phyloP scores from a whole-genome alignment of 1,139 yeast genomes.

The Yamadazyma kanchanaburiensis region DNA sequence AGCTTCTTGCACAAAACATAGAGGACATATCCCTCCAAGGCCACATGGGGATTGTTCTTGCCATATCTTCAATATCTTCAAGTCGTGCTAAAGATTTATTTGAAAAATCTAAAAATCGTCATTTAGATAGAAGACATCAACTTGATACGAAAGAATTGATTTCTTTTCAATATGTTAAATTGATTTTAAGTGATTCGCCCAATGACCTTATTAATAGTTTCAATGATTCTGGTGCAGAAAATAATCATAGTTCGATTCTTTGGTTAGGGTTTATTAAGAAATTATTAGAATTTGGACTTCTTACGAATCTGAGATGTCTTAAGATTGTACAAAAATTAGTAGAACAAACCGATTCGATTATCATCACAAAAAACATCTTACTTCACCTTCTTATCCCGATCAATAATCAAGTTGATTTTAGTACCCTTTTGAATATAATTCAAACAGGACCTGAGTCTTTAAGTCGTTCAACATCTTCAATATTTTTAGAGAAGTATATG shows the following conservation, averaged over 20 bases:
- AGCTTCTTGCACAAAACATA: constrained; percentile 17
- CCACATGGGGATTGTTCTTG: constrained; percentile 37
- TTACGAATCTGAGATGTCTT: constrained; percentile 27
- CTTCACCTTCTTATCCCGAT: constrained; percentile 27
- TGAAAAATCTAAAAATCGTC: constrained; percentile 24
- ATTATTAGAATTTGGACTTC: constrained; percentile 29
- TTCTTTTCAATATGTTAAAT: constrained; percentile 22
- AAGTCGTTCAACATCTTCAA: constrained; percentile 3
- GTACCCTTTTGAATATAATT: constrained; percentile 13
- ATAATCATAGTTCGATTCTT: constrained; percentile 23
- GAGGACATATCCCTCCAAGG: constrained; percentile 24
- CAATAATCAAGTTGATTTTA: constrained; percentile 17
- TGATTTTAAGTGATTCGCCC: constrained; percentile 27
- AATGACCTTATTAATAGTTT: constrained; percentile 31
- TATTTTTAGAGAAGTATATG: constrained; percentile 30
- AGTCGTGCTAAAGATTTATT: constrained; percentile 27
- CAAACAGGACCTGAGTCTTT: neutral
- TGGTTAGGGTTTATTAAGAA: constrained; percentile 38
- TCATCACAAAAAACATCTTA: constrained; percentile 31
- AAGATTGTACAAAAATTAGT: constrained; percentile 25
- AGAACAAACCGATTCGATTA: constrained; percentile 16
- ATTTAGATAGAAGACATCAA: constrained; percentile 5
- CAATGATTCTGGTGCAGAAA: constrained; percentile 22
- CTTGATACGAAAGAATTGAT: constrained; percentile 16
- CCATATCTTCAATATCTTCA: constrained; percentile 22